Evolutionary conservation across 768 basidiomycete genomes (phyloP).

Genomic region (Lentinula guzmanii): DNA sequence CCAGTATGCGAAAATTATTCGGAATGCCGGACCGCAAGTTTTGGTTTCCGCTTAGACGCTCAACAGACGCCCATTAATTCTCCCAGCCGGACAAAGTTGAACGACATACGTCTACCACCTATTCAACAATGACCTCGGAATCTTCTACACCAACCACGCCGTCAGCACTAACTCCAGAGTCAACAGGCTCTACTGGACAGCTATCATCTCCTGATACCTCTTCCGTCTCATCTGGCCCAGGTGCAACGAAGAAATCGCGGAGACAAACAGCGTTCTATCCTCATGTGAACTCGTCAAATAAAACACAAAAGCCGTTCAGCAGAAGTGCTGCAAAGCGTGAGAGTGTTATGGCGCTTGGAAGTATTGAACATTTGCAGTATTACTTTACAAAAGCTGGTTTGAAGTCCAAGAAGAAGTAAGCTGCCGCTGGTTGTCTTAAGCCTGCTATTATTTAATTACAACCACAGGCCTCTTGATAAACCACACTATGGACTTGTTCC

Average conservation of each 20-base stretch:
- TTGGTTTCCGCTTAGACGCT: background rate
- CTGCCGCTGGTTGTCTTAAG: constrained; percentile 8
- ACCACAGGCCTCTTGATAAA: constrained; percentile 23
- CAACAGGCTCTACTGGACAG: constrained; percentile 2
- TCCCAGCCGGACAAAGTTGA: background rate
- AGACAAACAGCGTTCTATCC: constrained; percentile 78
- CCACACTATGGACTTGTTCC: constrained; percentile 62
- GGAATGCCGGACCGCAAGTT: background rate
- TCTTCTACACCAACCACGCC: background rate
- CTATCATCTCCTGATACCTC: background rate
- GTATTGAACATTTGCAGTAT: constrained; percentile 92
- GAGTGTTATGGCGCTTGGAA: constrained; percentile 91
- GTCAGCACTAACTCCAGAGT: background rate
- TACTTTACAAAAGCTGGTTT: constrained; percentile 91
- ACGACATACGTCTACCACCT: background rate
- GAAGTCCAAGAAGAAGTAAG: constrained; percentile 66
- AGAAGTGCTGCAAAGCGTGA: constrained; percentile 89
- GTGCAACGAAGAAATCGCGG: constrained; percentile 39
- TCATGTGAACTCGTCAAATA: constrained; percentile 62
- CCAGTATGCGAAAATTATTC: background rate
- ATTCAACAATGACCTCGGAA: background rate
- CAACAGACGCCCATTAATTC: background rate
- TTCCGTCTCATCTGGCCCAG: background rate
- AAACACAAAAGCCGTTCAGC: constrained; percentile 80
- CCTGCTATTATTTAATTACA: background rate